These are phyloP conservation scores for Babjeviella inositovora DNA, from an alignment of 805 yeast species.

Conservation along the genomic window DNA sequence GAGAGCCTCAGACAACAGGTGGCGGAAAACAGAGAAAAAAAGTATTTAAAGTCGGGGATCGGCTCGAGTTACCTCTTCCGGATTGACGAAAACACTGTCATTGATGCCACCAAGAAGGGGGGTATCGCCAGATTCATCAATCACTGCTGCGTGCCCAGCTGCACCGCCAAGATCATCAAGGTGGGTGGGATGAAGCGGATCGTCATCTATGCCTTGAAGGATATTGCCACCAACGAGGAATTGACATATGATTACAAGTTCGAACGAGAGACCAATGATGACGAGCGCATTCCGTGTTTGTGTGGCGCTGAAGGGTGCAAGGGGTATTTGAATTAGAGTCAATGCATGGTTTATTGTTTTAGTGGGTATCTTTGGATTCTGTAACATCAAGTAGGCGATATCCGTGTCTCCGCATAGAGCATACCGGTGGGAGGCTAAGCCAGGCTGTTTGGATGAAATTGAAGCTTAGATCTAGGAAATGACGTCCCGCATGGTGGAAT, in stretches of 20 bases:
- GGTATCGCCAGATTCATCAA: slow-evolving; percentile 95
- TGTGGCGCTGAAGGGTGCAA: slow-evolving; percentile 95
- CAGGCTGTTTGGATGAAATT: too few relatives aligned
- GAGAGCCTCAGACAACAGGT: slow-evolving; percentile 87
- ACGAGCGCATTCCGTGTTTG: slow-evolving; percentile 74
- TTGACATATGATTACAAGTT: slow-evolving; percentile 93
- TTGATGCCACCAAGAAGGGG: slow-evolving; percentile 95
- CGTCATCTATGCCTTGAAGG: slow-evolving; percentile 85
- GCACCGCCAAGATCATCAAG: slow-evolving; percentile 91
- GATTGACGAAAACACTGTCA: slow-evolving; percentile 85
- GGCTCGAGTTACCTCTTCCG: slow-evolving; percentile 91
- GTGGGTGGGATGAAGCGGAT: slow-evolving; percentile 90
- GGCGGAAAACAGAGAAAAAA: slow-evolving; percentile 81
- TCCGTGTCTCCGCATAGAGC: too few relatives aligned
- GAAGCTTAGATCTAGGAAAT: too few relatives aligned
- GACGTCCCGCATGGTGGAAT: too few relatives aligned
- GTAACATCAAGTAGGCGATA: too few relatives aligned
- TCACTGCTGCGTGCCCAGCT: slow-evolving; percentile 95
- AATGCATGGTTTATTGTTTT: too few relatives aligned
- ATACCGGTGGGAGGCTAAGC: too few relatives aligned
- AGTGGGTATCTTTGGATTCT: too few relatives aligned
- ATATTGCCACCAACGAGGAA: slow-evolving; percentile 80
- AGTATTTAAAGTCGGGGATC: slow-evolving; percentile 78
- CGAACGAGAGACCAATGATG: slow-evolving; percentile 80
- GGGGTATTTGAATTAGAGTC: slow-evolving; percentile 66